Evolutionary conservation across 495 filamentous ascomycete genomes (phyloP).

Genomic region (Penicillium taxi): DNA sequence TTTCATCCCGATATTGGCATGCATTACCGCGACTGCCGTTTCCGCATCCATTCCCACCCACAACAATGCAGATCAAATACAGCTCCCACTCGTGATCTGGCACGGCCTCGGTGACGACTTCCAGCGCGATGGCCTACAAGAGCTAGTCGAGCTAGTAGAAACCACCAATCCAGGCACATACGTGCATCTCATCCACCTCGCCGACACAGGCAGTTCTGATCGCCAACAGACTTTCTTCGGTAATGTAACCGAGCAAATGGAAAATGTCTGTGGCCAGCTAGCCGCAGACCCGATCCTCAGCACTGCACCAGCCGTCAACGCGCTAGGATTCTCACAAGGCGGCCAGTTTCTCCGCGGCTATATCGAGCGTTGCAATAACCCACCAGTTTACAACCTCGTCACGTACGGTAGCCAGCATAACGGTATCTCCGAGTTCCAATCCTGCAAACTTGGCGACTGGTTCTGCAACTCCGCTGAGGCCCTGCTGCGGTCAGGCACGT

Average conservation of each 20-base stretch:
- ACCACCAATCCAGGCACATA: constrained; percentile 71
- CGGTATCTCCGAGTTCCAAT: constrained; percentile 76
- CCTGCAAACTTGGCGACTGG: constrained; percentile 60
- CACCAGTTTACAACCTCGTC: constrained; percentile 72
- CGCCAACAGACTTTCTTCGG: constrained; percentile 82
- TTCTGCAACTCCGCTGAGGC: constrained; percentile 70
- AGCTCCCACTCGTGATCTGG: constrained; percentile 87
- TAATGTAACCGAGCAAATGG: constrained; percentile 75
- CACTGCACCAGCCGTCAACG: constrained; percentile 75
- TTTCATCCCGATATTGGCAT: constrained; percentile 9
- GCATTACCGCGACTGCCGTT: constrained; percentile 11
- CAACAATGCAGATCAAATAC: constrained; percentile 24
- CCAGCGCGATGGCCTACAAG: constrained; percentile 61
- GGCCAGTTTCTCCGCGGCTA: constrained; percentile 94
- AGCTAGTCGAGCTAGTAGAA: constrained; percentile 59
- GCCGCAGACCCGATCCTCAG: constrained; percentile 68
- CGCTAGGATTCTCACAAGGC: constrained; percentile 89
- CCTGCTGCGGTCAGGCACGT: constrained; percentile 64
- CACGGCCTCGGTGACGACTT: constrained; percentile 73
- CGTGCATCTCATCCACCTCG: constrained; percentile 73
- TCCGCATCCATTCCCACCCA: constrained; percentile 11
- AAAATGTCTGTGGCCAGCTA: constrained; percentile 71
- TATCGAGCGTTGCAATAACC: constrained; percentile 79
- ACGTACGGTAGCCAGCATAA: constrained; percentile 94
- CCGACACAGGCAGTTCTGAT: constrained; percentile 56